Evolutionary conservation across 2,329 filamentous ascomycete genomes (phyloP).

Genomic region (Botryosphaeria dothidea): DNA sequence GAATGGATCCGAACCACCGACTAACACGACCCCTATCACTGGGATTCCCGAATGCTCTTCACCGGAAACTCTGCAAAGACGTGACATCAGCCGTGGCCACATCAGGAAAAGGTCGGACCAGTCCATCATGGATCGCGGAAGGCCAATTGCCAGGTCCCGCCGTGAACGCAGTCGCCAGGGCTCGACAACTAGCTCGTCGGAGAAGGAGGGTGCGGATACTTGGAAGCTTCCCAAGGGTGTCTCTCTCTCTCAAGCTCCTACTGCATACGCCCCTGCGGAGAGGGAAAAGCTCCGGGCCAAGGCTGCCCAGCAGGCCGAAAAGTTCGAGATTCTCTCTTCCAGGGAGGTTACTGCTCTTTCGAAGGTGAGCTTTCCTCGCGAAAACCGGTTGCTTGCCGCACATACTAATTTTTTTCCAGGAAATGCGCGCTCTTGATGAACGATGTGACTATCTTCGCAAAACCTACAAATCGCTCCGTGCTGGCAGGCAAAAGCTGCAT

Average conservation of each 20-base stretch:
- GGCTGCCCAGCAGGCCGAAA: constrained; percentile 40
- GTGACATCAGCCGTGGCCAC: constrained; percentile 1
- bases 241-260: constrained; percentile 36
- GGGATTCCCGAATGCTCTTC: constrained; percentile 2
- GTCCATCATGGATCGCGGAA: constrained; percentile 40
- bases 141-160: constrained; percentile 31
- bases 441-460: constrained; percentile 76
- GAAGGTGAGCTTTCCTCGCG: constrained; percentile 44
- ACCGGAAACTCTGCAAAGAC: constrained; percentile 4
- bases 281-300: constrained; percentile 40
- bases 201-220: constrained; percentile 32
- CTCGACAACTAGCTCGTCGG: constrained; percentile 35
- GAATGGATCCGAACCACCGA: not conserved
- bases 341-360: constrained; percentile 55
- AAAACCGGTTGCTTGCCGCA: constrained; percentile 25
- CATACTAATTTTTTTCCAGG: constrained; percentile 43
- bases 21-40: not conserved
- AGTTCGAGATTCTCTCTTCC: constrained; percentile 43
- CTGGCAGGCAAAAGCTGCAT: constrained; percentile 76
- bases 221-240: constrained; percentile 41
- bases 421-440: constrained; percentile 75
- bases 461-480: constrained; percentile 72
- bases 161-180: constrained; percentile 29
- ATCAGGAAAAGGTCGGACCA: constrained; percentile 32
- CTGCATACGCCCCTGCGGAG: constrained; percentile 35